These are phyloP conservation scores for Lasiosphaeria miniovina DNA, from an alignment of 495 filamentous ascomycete genomes.

Conservation along the genomic window DNA sequence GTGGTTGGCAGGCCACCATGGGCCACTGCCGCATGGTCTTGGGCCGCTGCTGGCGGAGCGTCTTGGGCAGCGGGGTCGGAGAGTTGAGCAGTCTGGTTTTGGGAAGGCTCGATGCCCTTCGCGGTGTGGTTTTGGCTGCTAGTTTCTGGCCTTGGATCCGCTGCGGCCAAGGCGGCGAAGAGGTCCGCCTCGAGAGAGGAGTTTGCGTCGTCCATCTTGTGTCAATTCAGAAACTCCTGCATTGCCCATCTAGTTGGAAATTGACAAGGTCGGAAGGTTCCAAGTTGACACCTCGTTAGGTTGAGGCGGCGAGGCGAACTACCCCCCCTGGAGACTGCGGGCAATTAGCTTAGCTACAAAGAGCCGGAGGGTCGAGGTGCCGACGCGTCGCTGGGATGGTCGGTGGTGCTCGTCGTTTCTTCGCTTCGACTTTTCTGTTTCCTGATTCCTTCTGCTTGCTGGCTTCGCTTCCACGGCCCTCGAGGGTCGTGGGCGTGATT, in stretches of 20 bases:
- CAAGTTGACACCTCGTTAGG: background rate
- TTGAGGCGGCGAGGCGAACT: background rate
- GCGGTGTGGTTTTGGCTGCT: background rate
- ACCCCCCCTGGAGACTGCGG: background rate
- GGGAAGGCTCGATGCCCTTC: background rate
- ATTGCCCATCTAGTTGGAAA: conserved; percentile 16
- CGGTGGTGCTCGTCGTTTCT: no score
- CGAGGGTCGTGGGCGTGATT: no score
- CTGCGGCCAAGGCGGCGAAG: conserved; percentile 16
- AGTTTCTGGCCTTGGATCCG: background rate
- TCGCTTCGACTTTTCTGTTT: no score
- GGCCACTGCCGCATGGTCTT: no score
- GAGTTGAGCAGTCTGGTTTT: background rate
- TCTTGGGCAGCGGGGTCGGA: no score
- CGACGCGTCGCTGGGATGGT: no score
- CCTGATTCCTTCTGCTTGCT: no score
- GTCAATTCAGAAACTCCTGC: background rate
- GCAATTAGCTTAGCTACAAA: background rate
- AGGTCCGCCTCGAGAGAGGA: conserved; percentile 19
- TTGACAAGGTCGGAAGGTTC: conserved; percentile 2
- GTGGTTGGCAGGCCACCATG: no score
- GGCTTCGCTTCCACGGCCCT: no score
- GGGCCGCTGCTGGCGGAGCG: no score
- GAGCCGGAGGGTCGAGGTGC: background rate
- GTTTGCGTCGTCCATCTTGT: conserved; percentile 18